A percentile compares a stretch with the other conserved stretches of the same genome.
Evolutionary conservation across 139 green algal genomes (phyloP).

Genomic region (Asterochloris sp.): DNA sequence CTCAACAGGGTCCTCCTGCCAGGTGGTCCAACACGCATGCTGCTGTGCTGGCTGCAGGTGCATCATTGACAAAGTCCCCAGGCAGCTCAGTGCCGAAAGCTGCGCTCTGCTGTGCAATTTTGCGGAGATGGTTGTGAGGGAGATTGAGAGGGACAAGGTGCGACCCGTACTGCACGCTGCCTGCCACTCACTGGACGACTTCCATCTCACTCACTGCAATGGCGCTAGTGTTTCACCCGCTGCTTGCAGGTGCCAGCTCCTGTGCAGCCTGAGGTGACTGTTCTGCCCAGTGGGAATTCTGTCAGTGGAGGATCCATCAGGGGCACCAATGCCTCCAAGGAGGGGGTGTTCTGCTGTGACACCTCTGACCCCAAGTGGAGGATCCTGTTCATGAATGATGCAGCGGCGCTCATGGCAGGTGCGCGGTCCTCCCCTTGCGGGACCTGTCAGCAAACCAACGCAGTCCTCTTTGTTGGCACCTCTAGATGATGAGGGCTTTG

Average conservation of each 20-base stretch:
- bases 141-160: constrained; percentile 79
- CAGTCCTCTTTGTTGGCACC: too few relatives aligned
- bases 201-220: neutral
- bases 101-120: constrained; percentile 80
- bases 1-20: neutral
- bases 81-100: constrained; percentile 26
- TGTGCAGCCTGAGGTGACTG: neutral
- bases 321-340: constrained; percentile 62
- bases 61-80: neutral
- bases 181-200: too few relatives aligned
- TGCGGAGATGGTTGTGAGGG: constrained; percentile 77
- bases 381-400: constrained; percentile 73
- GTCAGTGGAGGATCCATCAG: neutral
- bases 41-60: neutral
- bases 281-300: neutral
- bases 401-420: constrained; percentile 42
- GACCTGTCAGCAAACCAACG: too few relatives aligned
- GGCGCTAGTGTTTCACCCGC: neutral
- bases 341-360: constrained; percentile 73
- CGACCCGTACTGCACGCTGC: neutral
- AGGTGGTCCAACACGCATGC: too few relatives aligned
- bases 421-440: too few relatives aligned
- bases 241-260: neutral
- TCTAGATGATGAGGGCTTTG: too few relatives aligned
- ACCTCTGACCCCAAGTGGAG: constrained; percentile 41